Evolutionary conservation across 2,329 filamentous ascomycete genomes (phyloP).

Genomic region (Diatrype stigma): DNA sequence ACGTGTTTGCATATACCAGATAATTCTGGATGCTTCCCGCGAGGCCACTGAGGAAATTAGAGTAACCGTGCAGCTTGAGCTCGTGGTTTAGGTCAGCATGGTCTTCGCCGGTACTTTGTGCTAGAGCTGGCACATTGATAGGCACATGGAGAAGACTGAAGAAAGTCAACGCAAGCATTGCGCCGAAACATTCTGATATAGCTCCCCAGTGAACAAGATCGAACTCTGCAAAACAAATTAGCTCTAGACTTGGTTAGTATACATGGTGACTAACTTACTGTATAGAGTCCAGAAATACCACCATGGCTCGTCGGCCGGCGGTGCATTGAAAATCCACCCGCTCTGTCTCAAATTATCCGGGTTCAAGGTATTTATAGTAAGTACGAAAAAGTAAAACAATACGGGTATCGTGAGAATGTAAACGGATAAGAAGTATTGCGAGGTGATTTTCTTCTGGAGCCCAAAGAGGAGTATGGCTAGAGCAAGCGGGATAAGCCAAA

Average conservation of each 20-base stretch:
- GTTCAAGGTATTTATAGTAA: constrained; percentile 63
- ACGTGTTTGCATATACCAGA: constrained; percentile 92
- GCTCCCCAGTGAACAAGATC: constrained; percentile 78
- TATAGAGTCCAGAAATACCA: constrained; percentile 98
- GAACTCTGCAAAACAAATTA: constrained; percentile 56
- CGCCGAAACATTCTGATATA: constrained; percentile 77
- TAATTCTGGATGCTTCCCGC: constrained; percentile 94
- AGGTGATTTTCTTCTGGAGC: constrained; percentile 70
- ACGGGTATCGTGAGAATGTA: constrained; percentile 79
- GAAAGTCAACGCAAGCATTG: constrained; percentile 96
- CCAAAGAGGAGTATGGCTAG: constrained; percentile 74
- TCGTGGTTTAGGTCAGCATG: constrained; percentile 88
- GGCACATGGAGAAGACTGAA: constrained; percentile 96
- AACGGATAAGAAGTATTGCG: constrained; percentile 78
- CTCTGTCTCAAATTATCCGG: constrained; percentile 62
- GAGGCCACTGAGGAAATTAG: constrained; percentile 84
- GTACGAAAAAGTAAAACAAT: constrained; percentile 74
- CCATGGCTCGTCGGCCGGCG: constrained; percentile 82
- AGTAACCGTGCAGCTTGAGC: constrained; percentile 86
- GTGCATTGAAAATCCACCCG: constrained; percentile 91
- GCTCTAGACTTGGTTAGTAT: constrained; percentile 9
- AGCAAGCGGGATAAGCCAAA: constrained; percentile 78
- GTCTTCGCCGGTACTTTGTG: constrained; percentile 86
- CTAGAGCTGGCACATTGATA: constrained; percentile 93
- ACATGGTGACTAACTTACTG: constrained; percentile 51